Base-by-base conservation (phyloP, 352 stramenopile genomes). In the Globisporangium yorkense region DNA sequence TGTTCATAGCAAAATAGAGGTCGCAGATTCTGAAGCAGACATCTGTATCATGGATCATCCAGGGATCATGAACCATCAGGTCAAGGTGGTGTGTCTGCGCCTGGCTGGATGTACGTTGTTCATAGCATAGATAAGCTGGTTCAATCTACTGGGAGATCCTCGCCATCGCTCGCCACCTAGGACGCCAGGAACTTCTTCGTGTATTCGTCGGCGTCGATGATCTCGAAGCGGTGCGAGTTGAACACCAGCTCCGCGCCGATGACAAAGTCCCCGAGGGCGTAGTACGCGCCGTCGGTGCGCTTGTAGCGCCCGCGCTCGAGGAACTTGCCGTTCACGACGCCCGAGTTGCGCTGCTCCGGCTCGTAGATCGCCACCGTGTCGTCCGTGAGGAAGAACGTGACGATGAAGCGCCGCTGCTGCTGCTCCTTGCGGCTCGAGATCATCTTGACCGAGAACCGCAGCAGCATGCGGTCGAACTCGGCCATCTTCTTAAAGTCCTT, bases 401-500 rank as follows among this genome's bases (percentile, higher is more conserved):
- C 71, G 55, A 95, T 79, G 56, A 94, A 90, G 57, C 80, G 80
- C 24, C 84, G 82, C 50, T 87, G 74, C 56, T 81, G 66, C 57
- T 92, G 77, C 63, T 93, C 81, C 61, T 87, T 87, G 46, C 80
- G 81, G 13, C 58, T 85, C 20, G 81, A 88, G 52, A 89, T 78
- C 68, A 92, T 74, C n/a, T 74, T 69, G 27, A 70, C 84, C 15
- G 67, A 66, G 65, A 90, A 93, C 43, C 84, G 84, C 27, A 93
- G 65, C 35, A 91, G 61, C 75, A 89, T 91, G 52, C 76, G 80
- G 51, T 92, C 83, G 48, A 88, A 88, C 58, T 75, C 51, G 43
- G 75, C 68, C 80, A 92, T 88, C 61, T 89, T 89, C 45, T 84
- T 87, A 54, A 89, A 88, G 57, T 89, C 78, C 54, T 92, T 92